Evolutionary conservation across 1,139 yeast species (phyloP).

Genomic region (Schizosaccharomyces versatilis): DNA sequence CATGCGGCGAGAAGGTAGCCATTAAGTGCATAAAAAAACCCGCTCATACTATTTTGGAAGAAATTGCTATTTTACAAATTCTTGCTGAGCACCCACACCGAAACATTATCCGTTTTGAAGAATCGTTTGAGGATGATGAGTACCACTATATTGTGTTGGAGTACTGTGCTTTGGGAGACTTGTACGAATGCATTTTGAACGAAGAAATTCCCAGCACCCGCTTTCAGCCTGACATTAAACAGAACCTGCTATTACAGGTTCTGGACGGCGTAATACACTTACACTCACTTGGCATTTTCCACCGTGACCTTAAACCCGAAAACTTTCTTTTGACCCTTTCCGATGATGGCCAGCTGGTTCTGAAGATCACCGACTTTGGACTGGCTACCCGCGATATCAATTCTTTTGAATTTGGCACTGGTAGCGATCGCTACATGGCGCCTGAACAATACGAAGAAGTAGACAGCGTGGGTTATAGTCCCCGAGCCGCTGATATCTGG

Average conservation of each 20-base stretch:
- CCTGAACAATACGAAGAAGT: slow-evolving; percentile 47
- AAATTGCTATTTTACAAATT: slow-evolving; percentile 1
- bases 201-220: slow-evolving; percentile 50
- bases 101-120: slow-evolving; percentile 41
- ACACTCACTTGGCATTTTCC: slow-evolving; percentile 73
- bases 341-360: slow-evolving; percentile 57
- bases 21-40: slow-evolving; percentile 5
- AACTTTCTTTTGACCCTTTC: slow-evolving; percentile 51
- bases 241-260: slow-evolving; percentile 56
- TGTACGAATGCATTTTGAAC: slow-evolving; percentile 75
- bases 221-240: slow-evolving; percentile 28
- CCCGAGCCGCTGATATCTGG: slow-evolving; percentile 83
- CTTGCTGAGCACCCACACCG: slow-evolving; percentile 22
- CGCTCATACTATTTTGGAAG: neutral
- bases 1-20: slow-evolving; percentile 4
- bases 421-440: slow-evolving; percentile 91
- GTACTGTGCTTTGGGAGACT: slow-evolving; percentile 76
- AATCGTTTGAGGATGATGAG: slow-evolving; percentile 42
- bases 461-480: slow-evolving; percentile 44
- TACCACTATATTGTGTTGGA: slow-evolving; percentile 48
- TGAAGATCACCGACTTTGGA: slow-evolving; percentile 86
- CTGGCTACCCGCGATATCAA: slow-evolving; percentile 53
- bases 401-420: slow-evolving; percentile 70
- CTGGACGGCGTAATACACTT: slow-evolving; percentile 69
- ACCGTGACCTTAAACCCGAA: slow-evolving; percentile 73